phyloP scores from a whole-genome alignment of 2,329 filamentous ascomycete genomes.

The Thielaviopsis ethacetica region DNA sequence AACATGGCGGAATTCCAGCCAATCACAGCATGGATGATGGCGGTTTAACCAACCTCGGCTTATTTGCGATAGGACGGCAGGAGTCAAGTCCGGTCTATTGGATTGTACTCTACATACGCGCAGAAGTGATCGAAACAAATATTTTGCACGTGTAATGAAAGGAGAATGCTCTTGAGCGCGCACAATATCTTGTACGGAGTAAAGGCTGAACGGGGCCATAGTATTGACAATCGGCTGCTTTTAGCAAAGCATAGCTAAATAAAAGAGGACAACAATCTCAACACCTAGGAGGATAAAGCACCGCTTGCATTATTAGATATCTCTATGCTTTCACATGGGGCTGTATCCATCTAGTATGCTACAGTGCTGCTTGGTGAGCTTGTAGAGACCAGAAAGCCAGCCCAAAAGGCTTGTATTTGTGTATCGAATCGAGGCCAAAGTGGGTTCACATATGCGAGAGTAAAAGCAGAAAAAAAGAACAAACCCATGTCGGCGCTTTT shows the following conservation, averaged over 20 bases:
- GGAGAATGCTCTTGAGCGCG: too few species aligned
- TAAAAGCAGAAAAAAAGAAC: background rate
- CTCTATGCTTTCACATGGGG: background rate
- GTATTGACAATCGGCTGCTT: background rate
- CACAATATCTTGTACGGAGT: background rate
- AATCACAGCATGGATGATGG: constrained; percentile 5
- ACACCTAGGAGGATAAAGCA: background rate
- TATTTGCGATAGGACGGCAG: background rate
- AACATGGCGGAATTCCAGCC: background rate
- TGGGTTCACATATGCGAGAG: background rate
- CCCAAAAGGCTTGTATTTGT: background rate
- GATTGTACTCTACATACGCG: background rate
- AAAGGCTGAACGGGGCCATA: too few species aligned
- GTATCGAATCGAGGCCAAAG: background rate
- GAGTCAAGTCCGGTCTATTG: background rate
- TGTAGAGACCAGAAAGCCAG: background rate
- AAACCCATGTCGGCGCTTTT: background rate
- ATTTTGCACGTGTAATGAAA: background rate
- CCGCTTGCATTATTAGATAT: too few species aligned
- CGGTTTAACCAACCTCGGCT: constrained; percentile 10
- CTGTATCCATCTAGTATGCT: background rate
- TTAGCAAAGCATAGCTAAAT: background rate
- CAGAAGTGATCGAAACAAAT: background rate
- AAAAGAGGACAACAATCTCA: background rate
- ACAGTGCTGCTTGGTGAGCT: background rate